Base-by-base conservation (phyloP, 495 filamentous ascomycete species). In the Aspergillus carlsbadensis region DNA sequence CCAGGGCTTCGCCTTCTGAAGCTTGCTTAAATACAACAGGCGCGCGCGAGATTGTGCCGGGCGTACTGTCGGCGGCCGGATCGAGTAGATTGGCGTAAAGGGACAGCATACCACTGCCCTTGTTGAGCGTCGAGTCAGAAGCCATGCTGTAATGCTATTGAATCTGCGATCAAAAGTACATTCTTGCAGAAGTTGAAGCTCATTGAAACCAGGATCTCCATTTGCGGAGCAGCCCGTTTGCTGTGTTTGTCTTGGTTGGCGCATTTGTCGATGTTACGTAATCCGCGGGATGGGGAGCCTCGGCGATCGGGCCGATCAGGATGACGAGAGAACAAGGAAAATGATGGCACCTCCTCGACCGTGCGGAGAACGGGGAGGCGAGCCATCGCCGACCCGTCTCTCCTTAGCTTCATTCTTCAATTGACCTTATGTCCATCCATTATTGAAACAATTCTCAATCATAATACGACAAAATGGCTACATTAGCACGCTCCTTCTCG, bases 21-120 rank as follows among this genome's bases (percentile, higher is more conserved):
- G 66, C 54, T 58, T 84, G 80, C 49, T 86, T 84, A 74, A 91
- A 96, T 34, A 86, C 77, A n/a, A 94, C 87, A 0, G 92, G 91
- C 5, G 85, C 88, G 52, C 85, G 79, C 13, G 91, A 90, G 54
- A 93, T 89, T 3, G 86, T 85, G 14, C 82, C 81, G 0, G 83
- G 69, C 44, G 82, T 70, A 22, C 78, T 63, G 40, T 78, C 67
- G n/a, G 71, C 69, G 42, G 75, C 73, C 5, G 81, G 69, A 39
- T 83, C 80, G 20, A 88, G 78, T 24, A 88, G 75, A 54, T 87
- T 81, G 35, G 84, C 84, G 63, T 89, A 89, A 6, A 89, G 79
- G 10, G 82, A 83, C 37, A 84, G 63, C 46, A 70, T 74, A 21
- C 70, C 72, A 58, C 74, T 68, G 24, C 59, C 64, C 59, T 71